phyloP scores from a whole-genome alignment of 2,329 filamentous ascomycete genomes.

The Coniosporium tulheliwenetii region DNA sequence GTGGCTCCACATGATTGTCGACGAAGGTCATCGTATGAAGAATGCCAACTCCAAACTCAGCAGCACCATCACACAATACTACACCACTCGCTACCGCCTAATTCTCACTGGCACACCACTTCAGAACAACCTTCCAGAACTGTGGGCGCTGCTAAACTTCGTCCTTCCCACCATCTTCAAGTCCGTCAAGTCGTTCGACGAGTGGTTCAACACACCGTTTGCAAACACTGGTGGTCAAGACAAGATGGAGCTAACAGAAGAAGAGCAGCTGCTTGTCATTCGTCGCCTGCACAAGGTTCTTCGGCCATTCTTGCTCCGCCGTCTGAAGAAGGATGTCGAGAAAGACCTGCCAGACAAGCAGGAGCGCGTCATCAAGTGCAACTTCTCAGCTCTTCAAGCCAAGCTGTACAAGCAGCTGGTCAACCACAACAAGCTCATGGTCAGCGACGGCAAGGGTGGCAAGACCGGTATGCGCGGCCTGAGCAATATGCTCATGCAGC shows the following conservation, averaged over 20 bases:
- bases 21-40: conserved; percentile 99
- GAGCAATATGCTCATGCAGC: conserved; percentile 99
- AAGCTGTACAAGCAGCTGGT: conserved; percentile 97
- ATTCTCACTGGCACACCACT: conserved; percentile 95
- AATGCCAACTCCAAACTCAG: conserved; percentile 93
- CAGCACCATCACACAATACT: conserved; percentile 87
- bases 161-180: conserved; percentile 98
- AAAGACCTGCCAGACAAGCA: conserved; percentile 98
- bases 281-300: conserved; percentile 95
- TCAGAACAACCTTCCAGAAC: conserved; percentile 89
- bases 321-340: conserved; percentile 98
- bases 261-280: conserved; percentile 98
- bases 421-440: conserved; percentile 83
- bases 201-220: conserved; percentile 99
- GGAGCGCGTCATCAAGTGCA: conserved; percentile 98
- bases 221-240: conserved; percentile 96
- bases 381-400: conserved; percentile 84
- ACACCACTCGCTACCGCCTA: conserved; percentile 83
- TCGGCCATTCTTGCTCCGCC: conserved; percentile 89
- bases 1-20: conserved; percentile 99
- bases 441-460: conserved; percentile 88
- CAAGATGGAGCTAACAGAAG: conserved; percentile 98
- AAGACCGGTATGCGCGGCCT: conserved; percentile 88
- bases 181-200: conserved; percentile 94
- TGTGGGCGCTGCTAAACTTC: conserved; percentile 98